These are phyloP conservation scores for Corylus avellana DNA, from an alignment of 306 rosid species.

Conservation along the genomic window DNA sequence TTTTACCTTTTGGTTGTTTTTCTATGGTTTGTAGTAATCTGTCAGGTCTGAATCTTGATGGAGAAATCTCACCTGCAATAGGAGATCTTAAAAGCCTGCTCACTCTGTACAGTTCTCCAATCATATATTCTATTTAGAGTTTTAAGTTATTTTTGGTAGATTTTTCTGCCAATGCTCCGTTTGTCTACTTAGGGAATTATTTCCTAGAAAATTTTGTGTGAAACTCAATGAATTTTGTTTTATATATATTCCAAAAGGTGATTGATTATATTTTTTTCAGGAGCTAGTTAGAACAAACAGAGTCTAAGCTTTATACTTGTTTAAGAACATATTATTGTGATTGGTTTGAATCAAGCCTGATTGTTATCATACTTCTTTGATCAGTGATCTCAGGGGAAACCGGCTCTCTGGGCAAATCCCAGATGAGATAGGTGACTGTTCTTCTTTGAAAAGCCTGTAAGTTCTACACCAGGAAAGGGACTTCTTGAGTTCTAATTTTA, in stretches of 20 bases:
- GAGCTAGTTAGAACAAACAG: not conserved
- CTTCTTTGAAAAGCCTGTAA: slow-evolving; percentile 66
- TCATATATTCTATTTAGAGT: not conserved
- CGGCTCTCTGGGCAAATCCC: slow-evolving; percentile 94
- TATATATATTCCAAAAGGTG: no score
- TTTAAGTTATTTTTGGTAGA: not conserved
- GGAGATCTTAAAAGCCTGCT: slow-evolving; percentile 77
- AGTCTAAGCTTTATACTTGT: not conserved
- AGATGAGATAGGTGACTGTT: slow-evolving; percentile 99
- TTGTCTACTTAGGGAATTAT: not conserved
- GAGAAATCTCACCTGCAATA: slow-evolving; percentile 87
- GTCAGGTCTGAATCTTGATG: slow-evolving; percentile 82
- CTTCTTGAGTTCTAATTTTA: slow-evolving; percentile 13
- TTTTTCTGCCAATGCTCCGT: slow-evolving; percentile 2
- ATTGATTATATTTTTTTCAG: not conserved
- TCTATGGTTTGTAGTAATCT: slow-evolving; percentile 64
- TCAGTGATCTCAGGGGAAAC: slow-evolving; percentile 81
- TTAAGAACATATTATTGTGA: not conserved
- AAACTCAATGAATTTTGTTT: not conserved
- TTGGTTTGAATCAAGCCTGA: slow-evolving; percentile 1
- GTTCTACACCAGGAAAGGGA: slow-evolving; percentile 21
- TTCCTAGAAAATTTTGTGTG: not conserved
- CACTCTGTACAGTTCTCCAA: slow-evolving; percentile 50
- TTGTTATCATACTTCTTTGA: slow-evolving; percentile 17
- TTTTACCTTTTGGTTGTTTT: slow-evolving; percentile 2